A percentile compares a stretch with the other conserved stretches of the same genome.
These are phyloP conservation scores for Paramarasmius palmivorus DNA, from an alignment of 1,284 basidiomycete genomes.

Conservation along the genomic window DNA sequence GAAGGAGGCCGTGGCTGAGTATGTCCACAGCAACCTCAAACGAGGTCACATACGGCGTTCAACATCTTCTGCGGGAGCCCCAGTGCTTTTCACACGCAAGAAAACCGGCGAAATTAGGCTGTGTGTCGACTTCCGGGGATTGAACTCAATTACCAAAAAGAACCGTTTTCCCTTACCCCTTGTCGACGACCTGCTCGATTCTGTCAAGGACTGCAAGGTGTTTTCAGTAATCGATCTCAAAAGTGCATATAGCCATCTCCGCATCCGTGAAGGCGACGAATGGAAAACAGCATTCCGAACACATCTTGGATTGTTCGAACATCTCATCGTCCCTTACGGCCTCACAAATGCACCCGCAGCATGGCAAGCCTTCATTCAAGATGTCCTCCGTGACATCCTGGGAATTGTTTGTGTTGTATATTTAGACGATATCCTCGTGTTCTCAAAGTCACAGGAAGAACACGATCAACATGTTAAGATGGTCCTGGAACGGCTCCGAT, in stretches of 20 bases:
- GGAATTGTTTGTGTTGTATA: neutral
- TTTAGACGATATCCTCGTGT: slow-evolving; percentile 1
- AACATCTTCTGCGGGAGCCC: neutral
- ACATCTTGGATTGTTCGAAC: neutral
- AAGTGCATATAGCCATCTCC: slow-evolving; percentile 27
- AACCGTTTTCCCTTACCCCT: slow-evolving; percentile 2
- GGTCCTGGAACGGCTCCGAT: neutral
- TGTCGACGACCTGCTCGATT: slow-evolving; percentile 3
- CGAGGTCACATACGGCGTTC: slow-evolving; percentile 14
- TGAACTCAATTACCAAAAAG: slow-evolving; percentile 5
- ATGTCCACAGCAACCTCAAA: slow-evolving; percentile 22
- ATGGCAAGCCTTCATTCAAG: too few species aligned
- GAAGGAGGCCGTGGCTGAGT: slow-evolving; percentile 16
- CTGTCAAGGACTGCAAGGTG: neutral
- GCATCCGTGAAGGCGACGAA: slow-evolving; percentile 25
- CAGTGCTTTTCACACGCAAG: neutral
- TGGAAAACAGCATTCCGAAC: slow-evolving; percentile 22
- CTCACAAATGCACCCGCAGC: too few species aligned
- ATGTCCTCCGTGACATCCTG: neutral
- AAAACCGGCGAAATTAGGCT: slow-evolving; percentile 2
- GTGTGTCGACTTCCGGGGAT: slow-evolving; percentile 6
- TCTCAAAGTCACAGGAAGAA: neutral
- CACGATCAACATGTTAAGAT: neutral
- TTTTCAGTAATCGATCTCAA: slow-evolving; percentile 25
- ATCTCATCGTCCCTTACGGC: too few species aligned